Percentiles rank a stretch among this genome's conserved stretches.
Conservation (phyloP, 164 flowering plant genomes). For the Platanus orientalis region DNA sequence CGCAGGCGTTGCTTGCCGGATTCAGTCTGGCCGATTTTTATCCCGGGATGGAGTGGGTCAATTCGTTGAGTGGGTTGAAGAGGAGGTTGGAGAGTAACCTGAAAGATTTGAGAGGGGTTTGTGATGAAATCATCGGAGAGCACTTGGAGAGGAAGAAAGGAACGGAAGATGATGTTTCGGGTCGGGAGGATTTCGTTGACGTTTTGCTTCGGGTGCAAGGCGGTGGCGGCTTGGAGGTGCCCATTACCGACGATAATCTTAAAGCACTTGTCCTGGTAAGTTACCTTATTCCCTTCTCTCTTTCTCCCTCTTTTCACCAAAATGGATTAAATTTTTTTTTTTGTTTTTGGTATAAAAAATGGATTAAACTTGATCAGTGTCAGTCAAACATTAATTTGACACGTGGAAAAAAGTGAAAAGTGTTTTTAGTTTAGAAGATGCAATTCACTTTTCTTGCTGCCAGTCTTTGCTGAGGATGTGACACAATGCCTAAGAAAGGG, state of each 20-base stretch:
- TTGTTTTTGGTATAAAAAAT: no score
- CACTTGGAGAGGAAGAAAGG: conserved; percentile 13
- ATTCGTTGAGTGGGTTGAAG: conserved; percentile 34
- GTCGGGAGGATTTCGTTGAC: conserved; percentile 43
- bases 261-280: conserved; percentile 54
- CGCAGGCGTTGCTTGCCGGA: conserved; percentile 47
- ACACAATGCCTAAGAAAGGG: no score
- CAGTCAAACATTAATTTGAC: no score
- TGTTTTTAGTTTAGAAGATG: no score
- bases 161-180: neutral
- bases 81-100: conserved; percentile 33
- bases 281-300: neutral
- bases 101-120: conserved; percentile 31
- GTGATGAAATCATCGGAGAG: conserved; percentile 40
- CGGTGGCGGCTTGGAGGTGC: conserved; percentile 36
- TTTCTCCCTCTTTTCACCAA: neutral
- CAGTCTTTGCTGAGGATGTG: no score
- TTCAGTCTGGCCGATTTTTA: conserved; percentile 49
- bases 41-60: conserved; percentile 49
- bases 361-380: no score
- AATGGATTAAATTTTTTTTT: no score
- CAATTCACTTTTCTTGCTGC: no score
- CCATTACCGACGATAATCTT: conserved; percentile 50
- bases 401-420: no score
- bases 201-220: conserved; percentile 42